Evolutionary conservation across 148 eudicot species (phyloP).

Genomic region (Rhododendron simsii): DNA sequence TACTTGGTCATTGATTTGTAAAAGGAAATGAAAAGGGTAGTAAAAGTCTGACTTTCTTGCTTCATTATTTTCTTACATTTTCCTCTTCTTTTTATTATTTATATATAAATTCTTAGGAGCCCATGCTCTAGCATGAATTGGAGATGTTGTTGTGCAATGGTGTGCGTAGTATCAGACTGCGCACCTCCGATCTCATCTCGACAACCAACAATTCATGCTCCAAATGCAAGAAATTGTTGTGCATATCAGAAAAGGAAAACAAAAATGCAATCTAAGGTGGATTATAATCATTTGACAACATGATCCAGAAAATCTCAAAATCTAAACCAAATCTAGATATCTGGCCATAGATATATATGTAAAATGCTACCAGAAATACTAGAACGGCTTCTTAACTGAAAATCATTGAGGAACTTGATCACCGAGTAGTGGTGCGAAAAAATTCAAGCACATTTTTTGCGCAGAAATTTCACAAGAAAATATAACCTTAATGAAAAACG

Average conservation of each 20-base stretch:
- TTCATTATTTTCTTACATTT: not conserved
- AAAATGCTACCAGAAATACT: not conserved
- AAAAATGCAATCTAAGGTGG: not conserved
- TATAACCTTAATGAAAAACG: not conserved
- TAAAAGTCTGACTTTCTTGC: not conserved
- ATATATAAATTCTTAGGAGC: not conserved
- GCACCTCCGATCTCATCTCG: too few species aligned
- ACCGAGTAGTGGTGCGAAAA: not conserved
- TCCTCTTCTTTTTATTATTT: not conserved
- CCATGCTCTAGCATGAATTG: not conserved
- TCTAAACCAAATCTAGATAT: not conserved
- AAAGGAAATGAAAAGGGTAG: not conserved
- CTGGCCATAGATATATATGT: not conserved
- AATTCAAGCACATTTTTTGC: not conserved
- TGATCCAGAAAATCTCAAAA: not conserved
- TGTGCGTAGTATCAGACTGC: too few species aligned
- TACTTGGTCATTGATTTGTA: not conserved
- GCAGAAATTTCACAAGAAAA: not conserved
- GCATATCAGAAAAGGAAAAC: not conserved
- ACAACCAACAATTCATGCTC: not conserved
- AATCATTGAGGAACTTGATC: not conserved
- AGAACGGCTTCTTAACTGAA: not conserved
- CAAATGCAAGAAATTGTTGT: not conserved
- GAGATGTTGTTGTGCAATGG: too few species aligned
- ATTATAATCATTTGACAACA: not conserved